Evolutionary conservation across 768 basidiomycete genomes (phyloP).

Genomic region (Pleurotus giganteus): DNA sequence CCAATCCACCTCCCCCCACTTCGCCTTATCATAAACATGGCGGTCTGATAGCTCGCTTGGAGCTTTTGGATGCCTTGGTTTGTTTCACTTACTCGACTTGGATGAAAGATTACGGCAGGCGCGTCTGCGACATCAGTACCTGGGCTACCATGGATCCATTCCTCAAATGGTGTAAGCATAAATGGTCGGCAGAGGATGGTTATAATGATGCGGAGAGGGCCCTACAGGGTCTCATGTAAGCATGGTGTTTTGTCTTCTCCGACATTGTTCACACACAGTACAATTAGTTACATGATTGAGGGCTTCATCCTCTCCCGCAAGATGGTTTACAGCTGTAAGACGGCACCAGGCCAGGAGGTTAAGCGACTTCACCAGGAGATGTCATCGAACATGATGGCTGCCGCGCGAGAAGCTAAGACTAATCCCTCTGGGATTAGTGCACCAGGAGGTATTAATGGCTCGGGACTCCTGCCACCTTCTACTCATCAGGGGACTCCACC

Average conservation of each 20-base stretch:
- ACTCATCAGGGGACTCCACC: conserved; percentile 52
- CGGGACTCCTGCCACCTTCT: conserved; percentile 24
- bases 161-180: conserved; percentile 68
- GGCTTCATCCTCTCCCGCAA: conserved; percentile 64
- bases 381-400: conserved; percentile 33
- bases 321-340: conserved; percentile 35
- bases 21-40: conserved; percentile 77
- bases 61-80: conserved; percentile 77
- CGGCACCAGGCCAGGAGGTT: neutral
- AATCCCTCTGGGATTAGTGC: conserved; percentile 7
- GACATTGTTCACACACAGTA: conserved; percentile 26
- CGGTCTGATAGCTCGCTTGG: conserved; percentile 72
- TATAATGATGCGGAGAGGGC: conserved; percentile 55
- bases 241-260: conserved; percentile 20
- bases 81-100: conserved; percentile 85
- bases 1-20: conserved; percentile 59
- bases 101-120: conserved; percentile 65
- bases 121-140: conserved; percentile 53
- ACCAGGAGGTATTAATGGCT: conserved; percentile 11
- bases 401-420: conserved; percentile 36
- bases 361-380: conserved; percentile 7
- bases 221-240: conserved; percentile 82
- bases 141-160: conserved; percentile 73
- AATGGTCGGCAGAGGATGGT: conserved; percentile 57
- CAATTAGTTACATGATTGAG: conserved; percentile 72